Conservation (phyloP, 2,329 filamentous ascomycete genomes). For the Fusarium sp. region DNA sequence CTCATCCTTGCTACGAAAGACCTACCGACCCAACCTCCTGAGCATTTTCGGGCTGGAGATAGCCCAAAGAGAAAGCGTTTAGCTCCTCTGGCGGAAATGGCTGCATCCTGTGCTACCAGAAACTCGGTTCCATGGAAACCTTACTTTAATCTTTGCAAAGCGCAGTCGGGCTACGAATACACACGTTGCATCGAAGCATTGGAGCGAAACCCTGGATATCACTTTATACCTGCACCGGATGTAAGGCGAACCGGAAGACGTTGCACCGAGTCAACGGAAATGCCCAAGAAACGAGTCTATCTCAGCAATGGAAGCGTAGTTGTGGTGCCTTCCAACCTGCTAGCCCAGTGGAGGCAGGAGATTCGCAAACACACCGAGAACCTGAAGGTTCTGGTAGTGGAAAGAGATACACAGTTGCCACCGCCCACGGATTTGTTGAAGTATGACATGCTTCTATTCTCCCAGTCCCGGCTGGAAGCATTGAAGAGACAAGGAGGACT, state of each 20-base stretch:
- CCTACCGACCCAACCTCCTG: constrained; percentile 74
- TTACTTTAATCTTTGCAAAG: constrained; percentile 66
- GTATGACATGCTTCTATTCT: constrained; percentile 84
- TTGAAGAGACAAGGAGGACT: constrained; percentile 55
- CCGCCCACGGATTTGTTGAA: constrained; percentile 66
- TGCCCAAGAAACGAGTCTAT: constrained; percentile 63
- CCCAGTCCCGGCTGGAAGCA: constrained; percentile 77
- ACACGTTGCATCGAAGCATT: constrained; percentile 67
- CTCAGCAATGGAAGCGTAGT: constrained; percentile 79
- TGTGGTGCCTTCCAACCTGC: constrained; percentile 84
- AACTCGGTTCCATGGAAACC: constrained; percentile 77
- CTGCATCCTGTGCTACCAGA: constrained; percentile 75
- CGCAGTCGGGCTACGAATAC: constrained; percentile 62
- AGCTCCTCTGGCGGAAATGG: constrained; percentile 79
- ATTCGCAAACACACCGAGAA: constrained; percentile 80
- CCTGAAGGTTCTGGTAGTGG: constrained; percentile 74
- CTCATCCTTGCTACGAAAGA: constrained; percentile 80
- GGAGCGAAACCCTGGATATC: constrained; percentile 67
- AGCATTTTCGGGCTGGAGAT: constrained; percentile 63
- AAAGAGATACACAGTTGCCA: constrained; percentile 68
- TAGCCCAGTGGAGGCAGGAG: constrained; percentile 86
- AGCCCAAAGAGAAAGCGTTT: constrained; percentile 58
- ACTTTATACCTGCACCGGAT: constrained; percentile 63
- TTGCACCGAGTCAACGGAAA: neutral
- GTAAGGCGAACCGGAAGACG: constrained; percentile 47